Evolutionary conservation across 2,329 filamentous ascomycete genomes (phyloP), one percentile per base, ranked within the genome.

Genomic region (Claviceps sp.): DNA sequence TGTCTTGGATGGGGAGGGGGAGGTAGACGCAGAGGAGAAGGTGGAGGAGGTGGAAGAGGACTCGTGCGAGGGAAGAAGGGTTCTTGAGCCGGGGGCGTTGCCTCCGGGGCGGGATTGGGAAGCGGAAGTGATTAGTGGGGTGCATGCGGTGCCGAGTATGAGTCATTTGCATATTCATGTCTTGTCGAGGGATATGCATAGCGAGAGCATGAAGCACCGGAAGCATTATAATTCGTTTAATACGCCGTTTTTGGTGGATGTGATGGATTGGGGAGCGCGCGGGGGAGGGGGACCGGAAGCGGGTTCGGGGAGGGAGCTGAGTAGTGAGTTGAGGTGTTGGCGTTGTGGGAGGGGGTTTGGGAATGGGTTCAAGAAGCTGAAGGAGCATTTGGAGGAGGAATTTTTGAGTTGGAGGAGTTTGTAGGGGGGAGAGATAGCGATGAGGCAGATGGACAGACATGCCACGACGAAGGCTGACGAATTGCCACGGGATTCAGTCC

Each of bases 201-300:
- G 84, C 40, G 75, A 78, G 11, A 76, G 75, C 46, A 58, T 96
- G 67, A 87, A 84, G 69, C 82, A 91, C 63, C 76, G 82, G 57
- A 91, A 89, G 65, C 93, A 97, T 69, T 97, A 96, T 69, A 88
- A 93, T 63, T 93, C 86, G 57, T 97, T 97, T 68, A 82, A 79
- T 37, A 94, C 90, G 50, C 78, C 79, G 3, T 98, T 97, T 65
- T 79, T 98, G 22, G 78, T 97, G 13, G 74, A 77, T 16, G 62
- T 97, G 26, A 81, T 81, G 22, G 86, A 90, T 54, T 91, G 48
- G 91, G 93, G 4, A 69, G 97, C 34, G 72, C 75, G 0, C 56
- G 78, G 83, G 51, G 88, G 94, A 64, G 66, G 69, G 46, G 71
- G 88, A 54, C 74, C 42, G 40, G 75, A 51, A 70, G 75, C 50